Base-by-base conservation (phyloP, 306 rosid genomes). In the Echinosophora koreensis region DNA sequence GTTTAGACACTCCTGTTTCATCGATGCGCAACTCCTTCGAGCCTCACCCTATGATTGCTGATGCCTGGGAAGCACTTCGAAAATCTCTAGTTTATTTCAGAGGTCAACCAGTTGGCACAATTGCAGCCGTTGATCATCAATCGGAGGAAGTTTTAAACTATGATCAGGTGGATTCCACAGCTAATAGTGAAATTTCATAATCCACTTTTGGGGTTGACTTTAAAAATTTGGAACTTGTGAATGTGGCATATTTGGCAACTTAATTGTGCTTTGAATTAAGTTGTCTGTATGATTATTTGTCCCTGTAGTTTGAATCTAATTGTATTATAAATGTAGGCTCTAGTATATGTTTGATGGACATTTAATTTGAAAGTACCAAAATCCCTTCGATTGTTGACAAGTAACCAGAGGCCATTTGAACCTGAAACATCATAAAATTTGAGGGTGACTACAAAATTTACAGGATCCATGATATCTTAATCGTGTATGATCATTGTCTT, bases 31-130 rank as follows among this genome's bases (percentile, higher is more conserved):
- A 89, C 87, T 92, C 97, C 0, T 92, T 92, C 12, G 97, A 92
- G 87, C 97, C 97, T 34, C 97, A 90, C 35, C 97, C 97, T 0
- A 92, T 92, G 96, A 89, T 92, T 9, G 96, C 96, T 5, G 96
- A 92, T 78, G 97, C 97, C 34, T 92, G 97, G 97, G 97, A 92
- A 32, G 89, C 96, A 32, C 91, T 92, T 18, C 87, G 97, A 10
- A 88, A 83, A 38, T 92, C 97, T 78, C 58, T 92, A 60, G 97
- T 92, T 47, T 18, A 82, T 87, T 89, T 87, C 28, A 90, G 89
- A 35, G 79, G 83, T 66, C 96, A 87, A 76, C 97, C 97, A 0
- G 94, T 92, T 6, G 97, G 97, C 42, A 92, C 97, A 51, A 92
- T 92, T 78, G 97, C 94, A 35, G 97, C 97, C 4, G 80, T 81